These are phyloP conservation scores for Pseudogymnoascus sp. DNA, from an alignment of 2,329 filamentous ascomycete genomes.

Conservation along the genomic window DNA sequence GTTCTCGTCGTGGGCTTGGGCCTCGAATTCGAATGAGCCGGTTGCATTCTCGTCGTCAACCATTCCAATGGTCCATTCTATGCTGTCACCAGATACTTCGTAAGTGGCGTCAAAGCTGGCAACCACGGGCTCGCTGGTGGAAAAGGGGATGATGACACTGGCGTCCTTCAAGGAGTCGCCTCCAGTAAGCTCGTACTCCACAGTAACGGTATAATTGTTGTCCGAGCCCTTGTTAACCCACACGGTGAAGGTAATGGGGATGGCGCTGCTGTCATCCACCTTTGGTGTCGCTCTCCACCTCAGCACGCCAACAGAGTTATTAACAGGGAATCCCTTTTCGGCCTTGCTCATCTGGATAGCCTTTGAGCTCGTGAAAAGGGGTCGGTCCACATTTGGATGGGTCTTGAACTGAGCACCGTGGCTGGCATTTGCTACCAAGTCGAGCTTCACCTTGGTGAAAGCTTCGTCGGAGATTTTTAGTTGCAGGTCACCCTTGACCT, in stretches of 20 bases:
- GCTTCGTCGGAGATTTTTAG: slow-evolving; percentile 82
- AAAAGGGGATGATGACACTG: slow-evolving; percentile 78
- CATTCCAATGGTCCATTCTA: slow-evolving; percentile 89
- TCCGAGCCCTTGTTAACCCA: slow-evolving; percentile 88
- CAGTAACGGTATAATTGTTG: slow-evolving; percentile 78
- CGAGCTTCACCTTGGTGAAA: slow-evolving; percentile 86
- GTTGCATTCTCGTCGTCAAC: slow-evolving; percentile 75
- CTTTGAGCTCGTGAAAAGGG: slow-evolving; percentile 73
- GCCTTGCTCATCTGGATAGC: slow-evolving; percentile 84
- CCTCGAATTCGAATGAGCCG: slow-evolving; percentile 93
- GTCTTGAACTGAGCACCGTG: slow-evolving; percentile 88
- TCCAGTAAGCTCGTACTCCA: slow-evolving; percentile 91
- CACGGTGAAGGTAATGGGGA: slow-evolving; percentile 92
- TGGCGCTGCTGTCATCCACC: slow-evolving; percentile 67
- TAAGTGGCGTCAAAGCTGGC: slow-evolving; percentile 92
- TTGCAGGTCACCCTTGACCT: slow-evolving; percentile 86
- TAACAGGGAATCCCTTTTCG: slow-evolving; percentile 83
- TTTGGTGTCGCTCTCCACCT: slow-evolving; percentile 85
- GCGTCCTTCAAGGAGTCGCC: slow-evolving; percentile 75
- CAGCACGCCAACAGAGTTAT: slow-evolving; percentile 86
- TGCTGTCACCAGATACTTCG: slow-evolving; percentile 81
- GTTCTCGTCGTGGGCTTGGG: slow-evolving; percentile 75
- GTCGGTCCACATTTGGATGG: slow-evolving; percentile 92
- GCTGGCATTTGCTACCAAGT: slow-evolving; percentile 65
- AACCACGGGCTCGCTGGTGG: slow-evolving; percentile 74